A percentile compares a stretch with the other conserved stretches of the same genome.
phyloP scores from a whole-genome alignment of 768 basidiomycete genomes.

The Leccinum incarnatum region DNA sequence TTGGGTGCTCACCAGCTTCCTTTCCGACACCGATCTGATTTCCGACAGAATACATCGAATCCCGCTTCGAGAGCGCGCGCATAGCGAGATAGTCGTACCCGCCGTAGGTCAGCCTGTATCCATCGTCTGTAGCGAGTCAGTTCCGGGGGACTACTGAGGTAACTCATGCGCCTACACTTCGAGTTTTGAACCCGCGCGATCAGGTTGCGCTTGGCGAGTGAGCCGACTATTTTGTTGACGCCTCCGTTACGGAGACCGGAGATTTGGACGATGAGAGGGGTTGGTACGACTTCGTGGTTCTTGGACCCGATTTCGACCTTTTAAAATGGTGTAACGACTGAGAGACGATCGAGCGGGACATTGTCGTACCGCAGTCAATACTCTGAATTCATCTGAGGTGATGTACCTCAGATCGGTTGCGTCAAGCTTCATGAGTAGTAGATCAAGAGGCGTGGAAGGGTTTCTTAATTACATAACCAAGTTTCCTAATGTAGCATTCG shows the following conservation, averaged over 20 bases:
- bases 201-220: constrained; percentile 87
- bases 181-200: constrained; percentile 88
- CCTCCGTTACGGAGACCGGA: constrained; percentile 91
- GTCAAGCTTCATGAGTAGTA: constrained; percentile 77
- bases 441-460: constrained; percentile 2
- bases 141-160: neutral
- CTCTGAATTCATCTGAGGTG: constrained; percentile 88
- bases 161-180: constrained; percentile 60
- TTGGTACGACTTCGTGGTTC: constrained; percentile 96
- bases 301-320: constrained; percentile 98
- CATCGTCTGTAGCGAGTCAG: constrained; percentile 68
- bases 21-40: constrained; percentile 99
- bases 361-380: constrained; percentile 79
- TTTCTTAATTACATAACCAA: neutral
- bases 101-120: constrained; percentile 95
- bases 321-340: constrained; percentile 1
- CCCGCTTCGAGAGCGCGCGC: constrained; percentile 87
- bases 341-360: neutral
- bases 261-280: constrained; percentile 84
- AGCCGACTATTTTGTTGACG: constrained; percentile 88
- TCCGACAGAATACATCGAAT: constrained; percentile 86
- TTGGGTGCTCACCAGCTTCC: constrained; percentile 70
- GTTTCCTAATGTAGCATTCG: neutral
- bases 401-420: constrained; percentile 93
- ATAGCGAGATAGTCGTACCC: constrained; percentile 98